phyloP scores from a whole-genome alignment of 352 stramenopile species.

The Phytophthora foliorum region DNA sequence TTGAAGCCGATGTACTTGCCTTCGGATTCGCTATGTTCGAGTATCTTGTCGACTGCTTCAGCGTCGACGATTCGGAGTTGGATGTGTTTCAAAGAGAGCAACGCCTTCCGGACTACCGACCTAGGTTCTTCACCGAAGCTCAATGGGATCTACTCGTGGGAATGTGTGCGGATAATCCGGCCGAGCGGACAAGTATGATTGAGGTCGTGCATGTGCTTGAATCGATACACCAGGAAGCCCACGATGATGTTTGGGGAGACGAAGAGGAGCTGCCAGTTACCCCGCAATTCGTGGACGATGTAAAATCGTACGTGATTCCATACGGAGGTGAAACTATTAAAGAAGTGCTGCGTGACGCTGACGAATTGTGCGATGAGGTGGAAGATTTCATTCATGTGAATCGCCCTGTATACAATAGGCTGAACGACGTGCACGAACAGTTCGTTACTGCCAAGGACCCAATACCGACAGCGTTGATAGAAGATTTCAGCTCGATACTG shows the following conservation, averaged over 20 bases:
- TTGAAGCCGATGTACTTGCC: constrained; percentile 4
- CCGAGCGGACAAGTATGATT: constrained; percentile 8
- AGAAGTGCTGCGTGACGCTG: neutral
- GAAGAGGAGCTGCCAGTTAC: neutral
- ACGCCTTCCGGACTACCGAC: constrained; percentile 1
- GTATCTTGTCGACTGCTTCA: constrained; percentile 1
- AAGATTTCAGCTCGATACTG: constrained; percentile 6
- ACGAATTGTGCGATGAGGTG: constrained; percentile 6
- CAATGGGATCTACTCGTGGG: constrained; percentile 8
- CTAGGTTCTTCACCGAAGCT: neutral
- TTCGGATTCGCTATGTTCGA: constrained; percentile 5
- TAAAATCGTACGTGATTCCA: constrained; percentile 1
- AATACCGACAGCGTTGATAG: neutral
- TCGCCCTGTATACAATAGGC: neutral
- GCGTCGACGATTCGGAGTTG: neutral
- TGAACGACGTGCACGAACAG: constrained; percentile 4
- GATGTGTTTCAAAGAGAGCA: neutral
- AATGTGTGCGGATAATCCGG: constrained; percentile 3
- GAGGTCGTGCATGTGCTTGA: constrained; percentile 4
- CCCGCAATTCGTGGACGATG: neutral
- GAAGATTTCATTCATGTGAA: constrained; percentile 12
- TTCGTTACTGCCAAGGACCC: neutral
- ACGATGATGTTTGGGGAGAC: neutral
- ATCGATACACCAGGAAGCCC: constrained; percentile 1
- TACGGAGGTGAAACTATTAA: neutral